These are phyloP conservation scores for Pleurotus tuoliensis DNA, from an alignment of 768 basidiomycete genomes.

Conservation along the genomic window DNA sequence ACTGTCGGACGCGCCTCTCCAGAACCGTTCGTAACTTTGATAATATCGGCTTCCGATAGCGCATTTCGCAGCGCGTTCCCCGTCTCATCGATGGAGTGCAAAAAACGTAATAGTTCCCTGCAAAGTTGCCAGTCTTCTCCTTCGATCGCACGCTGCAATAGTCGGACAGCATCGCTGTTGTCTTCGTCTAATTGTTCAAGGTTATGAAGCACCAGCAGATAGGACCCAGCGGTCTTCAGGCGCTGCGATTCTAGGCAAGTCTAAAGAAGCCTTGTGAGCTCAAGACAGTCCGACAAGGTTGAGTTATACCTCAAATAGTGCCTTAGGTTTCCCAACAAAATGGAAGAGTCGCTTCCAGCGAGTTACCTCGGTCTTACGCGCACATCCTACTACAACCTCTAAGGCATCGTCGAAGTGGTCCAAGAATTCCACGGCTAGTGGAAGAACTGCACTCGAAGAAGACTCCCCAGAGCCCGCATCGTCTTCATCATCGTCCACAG, in stretches of 20 bases:
- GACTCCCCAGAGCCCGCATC: slow-evolving; percentile 23
- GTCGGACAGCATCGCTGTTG: slow-evolving; percentile 73
- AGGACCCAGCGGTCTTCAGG: slow-evolving; percentile 86
- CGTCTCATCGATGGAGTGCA: slow-evolving; percentile 88
- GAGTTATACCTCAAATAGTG: slow-evolving; percentile 76
- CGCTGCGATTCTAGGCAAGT: slow-evolving; percentile 68
- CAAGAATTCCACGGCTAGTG: slow-evolving; percentile 79
- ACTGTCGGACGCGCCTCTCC: neutral
- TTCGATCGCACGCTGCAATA: slow-evolving; percentile 72
- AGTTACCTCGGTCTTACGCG: slow-evolving; percentile 92
- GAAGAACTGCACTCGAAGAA: slow-evolving; percentile 43
- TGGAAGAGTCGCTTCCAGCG: slow-evolving; percentile 87
- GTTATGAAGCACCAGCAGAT: slow-evolving; percentile 90
- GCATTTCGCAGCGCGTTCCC: slow-evolving; percentile 68
- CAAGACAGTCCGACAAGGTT: neutral
- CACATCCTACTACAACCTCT: slow-evolving; percentile 94
- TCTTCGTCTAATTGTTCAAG: slow-evolving; percentile 84
- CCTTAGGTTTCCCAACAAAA: slow-evolving; percentile 86
- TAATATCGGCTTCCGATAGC: slow-evolving; percentile 46
- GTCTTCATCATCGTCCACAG: slow-evolving; percentile 24
- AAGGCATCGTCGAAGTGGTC: slow-evolving; percentile 91
- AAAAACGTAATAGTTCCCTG: slow-evolving; percentile 86
- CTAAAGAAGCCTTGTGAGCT: slow-evolving; percentile 32
- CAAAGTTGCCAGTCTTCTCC: slow-evolving; percentile 88
- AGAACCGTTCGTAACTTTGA: slow-evolving; percentile 5